phyloP scores from a whole-genome alignment of 2,329 filamentous ascomycete genomes.

The Daldinia sp. region DNA sequence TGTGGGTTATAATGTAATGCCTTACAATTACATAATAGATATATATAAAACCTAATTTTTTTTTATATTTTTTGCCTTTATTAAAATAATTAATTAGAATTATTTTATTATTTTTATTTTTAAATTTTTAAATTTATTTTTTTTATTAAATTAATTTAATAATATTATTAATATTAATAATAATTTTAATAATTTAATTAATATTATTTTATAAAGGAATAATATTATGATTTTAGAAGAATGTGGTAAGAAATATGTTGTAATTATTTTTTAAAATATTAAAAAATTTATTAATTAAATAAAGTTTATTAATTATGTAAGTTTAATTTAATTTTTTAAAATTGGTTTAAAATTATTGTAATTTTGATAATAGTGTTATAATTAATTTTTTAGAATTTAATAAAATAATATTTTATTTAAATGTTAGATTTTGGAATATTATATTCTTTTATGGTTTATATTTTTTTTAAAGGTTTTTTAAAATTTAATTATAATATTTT shows the following conservation, averaged over 20 bases:
- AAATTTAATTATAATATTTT: background rate
- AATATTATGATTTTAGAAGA: background rate
- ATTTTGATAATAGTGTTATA: too few relatives aligned
- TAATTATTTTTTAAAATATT: background rate
- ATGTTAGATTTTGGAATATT: too few relatives aligned
- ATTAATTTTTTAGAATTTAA: too few relatives aligned
- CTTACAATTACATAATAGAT: too few relatives aligned
- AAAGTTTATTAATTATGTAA: background rate
- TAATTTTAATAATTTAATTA: background rate
- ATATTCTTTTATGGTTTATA: too few relatives aligned
- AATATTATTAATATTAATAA: background rate
- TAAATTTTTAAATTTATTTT: background rate
- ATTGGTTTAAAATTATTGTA: too few relatives aligned
- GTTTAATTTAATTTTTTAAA: background rate
- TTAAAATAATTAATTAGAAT: background rate
- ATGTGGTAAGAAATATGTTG: background rate
- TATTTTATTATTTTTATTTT: background rate
- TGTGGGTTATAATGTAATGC: too few relatives aligned
- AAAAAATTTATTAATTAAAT: background rate
- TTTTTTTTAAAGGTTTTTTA: background rate
- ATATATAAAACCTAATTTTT: too few relatives aligned
- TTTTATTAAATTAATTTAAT: background rate
- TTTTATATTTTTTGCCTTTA: too few relatives aligned
- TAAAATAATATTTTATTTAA: too few relatives aligned
- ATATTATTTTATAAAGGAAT: background rate